phyloP scores from a whole-genome alignment of 257 asterid species.

The Capsicum rhomboideum region DNA sequence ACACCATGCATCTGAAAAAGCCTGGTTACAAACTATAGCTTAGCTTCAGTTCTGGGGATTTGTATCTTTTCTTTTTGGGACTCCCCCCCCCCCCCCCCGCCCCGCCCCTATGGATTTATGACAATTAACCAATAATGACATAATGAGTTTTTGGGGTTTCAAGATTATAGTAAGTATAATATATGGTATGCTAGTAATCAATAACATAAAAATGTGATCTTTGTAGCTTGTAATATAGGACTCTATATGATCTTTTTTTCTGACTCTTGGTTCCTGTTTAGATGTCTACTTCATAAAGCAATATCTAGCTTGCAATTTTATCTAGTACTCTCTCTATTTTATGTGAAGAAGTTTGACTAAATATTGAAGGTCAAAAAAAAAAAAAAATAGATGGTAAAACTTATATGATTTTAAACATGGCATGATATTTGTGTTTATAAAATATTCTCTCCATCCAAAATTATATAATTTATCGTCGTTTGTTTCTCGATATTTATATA shows the following conservation, averaged over 20 bases:
- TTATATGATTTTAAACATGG: background rate
- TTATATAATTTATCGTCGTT: background rate
- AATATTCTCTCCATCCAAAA: background rate
- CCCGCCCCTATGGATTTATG: no score
- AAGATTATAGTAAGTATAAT: background rate
- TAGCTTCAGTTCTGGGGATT: slow-evolving; percentile 54
- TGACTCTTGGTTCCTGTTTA: background rate
- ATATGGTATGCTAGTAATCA: background rate
- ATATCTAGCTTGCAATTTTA: background rate
- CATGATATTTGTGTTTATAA: background rate
- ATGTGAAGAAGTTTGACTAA: background rate
- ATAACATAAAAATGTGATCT: slow-evolving; percentile 7
- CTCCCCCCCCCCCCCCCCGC: background rate
- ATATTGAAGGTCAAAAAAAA: background rate
- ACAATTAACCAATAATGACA: background rate
- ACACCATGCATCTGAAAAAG: slow-evolving; percentile 40
- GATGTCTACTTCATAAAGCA: background rate
- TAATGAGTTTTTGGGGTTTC: background rate
- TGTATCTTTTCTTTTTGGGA: slow-evolving; percentile 8
- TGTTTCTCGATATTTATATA: no score
- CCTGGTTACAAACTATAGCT: slow-evolving; percentile 47
- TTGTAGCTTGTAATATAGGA: slow-evolving; percentile 33
- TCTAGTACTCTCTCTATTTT: background rate
- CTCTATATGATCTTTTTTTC: slow-evolving; percentile 4
- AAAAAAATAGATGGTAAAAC: background rate